Base-by-base conservation (phyloP, 2,329 filamentous ascomycete species). In the Xylogone sp. region DNA sequence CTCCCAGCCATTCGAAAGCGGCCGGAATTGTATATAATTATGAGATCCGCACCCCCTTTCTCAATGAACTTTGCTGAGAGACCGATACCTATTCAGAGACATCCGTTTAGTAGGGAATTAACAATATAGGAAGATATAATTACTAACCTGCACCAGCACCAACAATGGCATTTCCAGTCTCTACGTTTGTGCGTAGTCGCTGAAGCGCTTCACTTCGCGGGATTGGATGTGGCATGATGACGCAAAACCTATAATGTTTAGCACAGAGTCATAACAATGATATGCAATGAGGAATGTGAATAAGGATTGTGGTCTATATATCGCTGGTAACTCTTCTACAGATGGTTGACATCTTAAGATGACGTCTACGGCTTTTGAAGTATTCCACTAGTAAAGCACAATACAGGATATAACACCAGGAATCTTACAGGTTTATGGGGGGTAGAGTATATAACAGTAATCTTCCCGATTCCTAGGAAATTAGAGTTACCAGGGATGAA, bases 1-100 rank as follows among this genome's bases (percentile, higher is more conserved):
- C 82, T 73, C 0, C 86, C 86, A 0, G 84, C 85, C 86, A 90
- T 89, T 9, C 86, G 81, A 64, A 85, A 89, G 3, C 85, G 78
- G 0, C 86, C 86, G 34, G 81, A 84, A 66, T 88, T 88, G 72
- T 88, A 88, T 59, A 88, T 78, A 55, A 88, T 82, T 61, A 89
- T 87, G 42, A 89, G 70, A 60, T 88, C 84, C 13, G 78, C 82
- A 54, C 84, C 83, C 34, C 85, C 86, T 44, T 76, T 75, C 65
- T 89, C 86, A 56, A 87, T 78, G 60, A 79, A 86, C 60, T 89
- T 89, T 53, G 86, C 85, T 2, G 83, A 85, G 3, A 89, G 75
- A 1, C 86, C 86, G 52, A 86, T 87, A 43, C 84, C 83, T 78
- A 49, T 42, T 8, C 22, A 29, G 2, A 6, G 24, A 27, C 10